These are phyloP conservation scores for Exophiala dermatitidis DNA, from an alignment of 2,329 filamentous ascomycete species.

Conservation along the genomic window DNA sequence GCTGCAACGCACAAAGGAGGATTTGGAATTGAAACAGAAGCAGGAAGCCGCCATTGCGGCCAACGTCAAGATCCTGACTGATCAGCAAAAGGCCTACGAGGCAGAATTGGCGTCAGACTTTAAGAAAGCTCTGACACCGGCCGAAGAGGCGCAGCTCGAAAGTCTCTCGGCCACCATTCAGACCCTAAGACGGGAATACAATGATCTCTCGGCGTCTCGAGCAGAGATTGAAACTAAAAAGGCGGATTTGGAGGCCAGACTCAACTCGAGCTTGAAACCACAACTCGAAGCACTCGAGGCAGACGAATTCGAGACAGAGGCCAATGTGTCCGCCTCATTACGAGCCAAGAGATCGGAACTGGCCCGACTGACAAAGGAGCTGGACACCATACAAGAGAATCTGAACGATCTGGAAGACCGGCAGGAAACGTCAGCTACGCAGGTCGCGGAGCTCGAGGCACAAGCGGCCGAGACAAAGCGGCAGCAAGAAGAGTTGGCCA, in stretches of 20 bases:
- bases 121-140: conserved; percentile 74
- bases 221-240: conserved; percentile 74
- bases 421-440: conserved; percentile 53
- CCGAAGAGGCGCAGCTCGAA: conserved; percentile 78
- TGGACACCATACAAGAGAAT: conserved; percentile 60
- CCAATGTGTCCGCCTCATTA: conserved; percentile 49
- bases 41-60: conserved; percentile 61
- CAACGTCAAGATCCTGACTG: conserved; percentile 67
- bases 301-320: conserved; percentile 62
- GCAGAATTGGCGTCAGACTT: conserved; percentile 78
- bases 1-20: conserved; percentile 64
- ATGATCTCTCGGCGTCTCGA: conserved; percentile 64
- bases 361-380: conserved; percentile 63
- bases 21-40: conserved; percentile 63
- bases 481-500: conserved; percentile 66
- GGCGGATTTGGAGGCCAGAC: conserved; percentile 73
- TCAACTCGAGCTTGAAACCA: conserved; percentile 81
- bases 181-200: conserved; percentile 67
- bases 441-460: conserved; percentile 55
- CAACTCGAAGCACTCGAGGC: conserved; percentile 79
- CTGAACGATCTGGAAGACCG: conserved; percentile 67
- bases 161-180: conserved; percentile 62
- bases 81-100: conserved; percentile 69
- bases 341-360: conserved; percentile 76
- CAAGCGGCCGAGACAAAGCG: conserved; percentile 58